Evolutionary conservation across 2,329 filamentous ascomycete species (phyloP).

Genomic region (Hypoxylon sp.): DNA sequence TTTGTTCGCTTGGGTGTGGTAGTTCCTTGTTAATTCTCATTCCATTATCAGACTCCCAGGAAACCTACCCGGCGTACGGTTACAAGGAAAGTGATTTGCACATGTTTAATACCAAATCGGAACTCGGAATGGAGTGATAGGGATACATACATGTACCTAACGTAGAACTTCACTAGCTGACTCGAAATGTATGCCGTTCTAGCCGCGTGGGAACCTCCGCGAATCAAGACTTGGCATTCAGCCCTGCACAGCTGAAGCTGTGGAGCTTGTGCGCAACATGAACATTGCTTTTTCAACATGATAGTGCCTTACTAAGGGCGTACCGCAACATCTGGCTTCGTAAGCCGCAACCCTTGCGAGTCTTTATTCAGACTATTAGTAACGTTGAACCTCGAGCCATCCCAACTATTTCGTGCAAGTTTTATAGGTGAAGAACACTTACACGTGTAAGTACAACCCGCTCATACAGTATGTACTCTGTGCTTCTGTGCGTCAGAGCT

Average conservation of each 20-base stretch:
- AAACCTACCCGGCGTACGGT: neutral
- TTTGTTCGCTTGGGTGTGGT: slow-evolving; percentile 1
- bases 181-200: slow-evolving; percentile 32
- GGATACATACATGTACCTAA: neutral
- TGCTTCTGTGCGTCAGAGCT: neutral
- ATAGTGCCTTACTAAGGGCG: neutral
- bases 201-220: slow-evolving; percentile 27
- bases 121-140: slow-evolving; percentile 17
- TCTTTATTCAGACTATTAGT: neutral
- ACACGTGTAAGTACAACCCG: neutral
- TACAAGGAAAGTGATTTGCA: neutral
- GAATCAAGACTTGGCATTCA: slow-evolving; percentile 26
- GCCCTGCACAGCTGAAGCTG: slow-evolving; percentile 33
- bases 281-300: neutral
- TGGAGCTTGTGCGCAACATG: slow-evolving; percentile 20
- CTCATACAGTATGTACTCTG: neutral
- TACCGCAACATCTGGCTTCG: neutral
- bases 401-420: neutral
- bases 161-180: slow-evolving; percentile 5
- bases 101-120: slow-evolving; percentile 9
- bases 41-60: neutral
- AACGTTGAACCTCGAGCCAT: neutral
- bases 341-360: slow-evolving; percentile 1
- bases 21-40: neutral
- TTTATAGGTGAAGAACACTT: neutral